A percentile compares a stretch with the other conserved stretches of the same genome.
phyloP scores from a whole-genome alignment of 1,139 yeast genomes.

The Yamadazyma trypodendri region DNA sequence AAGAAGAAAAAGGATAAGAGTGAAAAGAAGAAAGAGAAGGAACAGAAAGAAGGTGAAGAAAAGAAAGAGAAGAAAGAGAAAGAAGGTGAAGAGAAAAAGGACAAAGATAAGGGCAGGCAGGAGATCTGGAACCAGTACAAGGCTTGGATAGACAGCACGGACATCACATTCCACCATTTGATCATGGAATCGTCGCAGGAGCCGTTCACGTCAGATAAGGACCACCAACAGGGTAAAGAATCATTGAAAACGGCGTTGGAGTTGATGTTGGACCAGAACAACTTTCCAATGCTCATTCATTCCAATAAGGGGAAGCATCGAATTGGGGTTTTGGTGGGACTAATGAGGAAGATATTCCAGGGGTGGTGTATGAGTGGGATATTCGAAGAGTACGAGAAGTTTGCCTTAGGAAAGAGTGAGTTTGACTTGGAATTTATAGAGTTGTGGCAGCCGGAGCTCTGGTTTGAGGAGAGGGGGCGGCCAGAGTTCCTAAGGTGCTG shows the following conservation, averaged over 20 bases:
- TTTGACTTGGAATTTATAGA: conserved; percentile 73
- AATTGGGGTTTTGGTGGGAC: conserved; percentile 87
- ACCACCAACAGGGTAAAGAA: conserved; percentile 35
- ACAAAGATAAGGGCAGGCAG: conserved; percentile 31
- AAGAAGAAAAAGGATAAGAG: conserved; percentile 22
- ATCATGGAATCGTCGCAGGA: conserved; percentile 73
- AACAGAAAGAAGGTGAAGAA: conserved; percentile 27
- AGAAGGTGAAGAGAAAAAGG: conserved; percentile 22
- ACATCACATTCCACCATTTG: conserved; percentile 59
- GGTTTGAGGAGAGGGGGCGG: conserved; percentile 28
- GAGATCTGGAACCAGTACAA: conserved; percentile 52
- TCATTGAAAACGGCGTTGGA: conserved; percentile 63
- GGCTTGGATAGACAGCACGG: conserved; percentile 58
- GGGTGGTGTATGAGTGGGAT: conserved; percentile 94
- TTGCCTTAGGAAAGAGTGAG: conserved; percentile 92
- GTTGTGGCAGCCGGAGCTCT: conserved; percentile 48
- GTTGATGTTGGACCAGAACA: conserved; percentile 62
- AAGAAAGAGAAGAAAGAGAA: conserved; percentile 14
- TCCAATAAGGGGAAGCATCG: conserved; percentile 95
- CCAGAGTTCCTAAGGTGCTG: conserved; percentile 36
- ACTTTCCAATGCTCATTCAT: conserved; percentile 85
- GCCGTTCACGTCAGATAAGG: conserved; percentile 59
- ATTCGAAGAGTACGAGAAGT: conserved; percentile 89
- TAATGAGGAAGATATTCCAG: conserved; percentile 78
- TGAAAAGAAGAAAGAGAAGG: conserved; percentile 25